These are phyloP conservation scores for Arthrobotrys musiformis DNA, from an alignment of 2,329 filamentous ascomycete species.

Conservation along the genomic window DNA sequence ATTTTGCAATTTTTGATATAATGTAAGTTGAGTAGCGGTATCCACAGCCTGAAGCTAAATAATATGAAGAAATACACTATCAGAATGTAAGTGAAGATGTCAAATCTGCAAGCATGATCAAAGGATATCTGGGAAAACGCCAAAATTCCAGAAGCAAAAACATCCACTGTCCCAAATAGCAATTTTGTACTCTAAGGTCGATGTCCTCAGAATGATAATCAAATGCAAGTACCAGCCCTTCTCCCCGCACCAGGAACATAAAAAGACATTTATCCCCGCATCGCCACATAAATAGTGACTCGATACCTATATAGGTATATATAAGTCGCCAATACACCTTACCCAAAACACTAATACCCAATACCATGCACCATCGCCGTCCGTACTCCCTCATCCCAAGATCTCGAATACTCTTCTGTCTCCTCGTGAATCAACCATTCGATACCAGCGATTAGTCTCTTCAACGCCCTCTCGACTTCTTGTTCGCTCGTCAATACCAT, in stretches of 20 bases:
- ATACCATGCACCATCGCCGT: conserved; percentile 43
- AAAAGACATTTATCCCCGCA: not conserved
- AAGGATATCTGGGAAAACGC: not conserved
- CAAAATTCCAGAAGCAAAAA: not conserved
- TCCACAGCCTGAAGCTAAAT: not conserved
- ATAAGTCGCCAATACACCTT: not conserved
- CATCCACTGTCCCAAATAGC: not conserved
- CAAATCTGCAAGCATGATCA: not conserved
- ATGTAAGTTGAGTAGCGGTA: not conserved
- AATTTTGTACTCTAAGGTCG: not conserved
- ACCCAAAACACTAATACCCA: conserved; percentile 9
- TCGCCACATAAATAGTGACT: not conserved
- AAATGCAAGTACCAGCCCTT: not conserved
- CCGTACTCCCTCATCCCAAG: conserved; percentile 31
- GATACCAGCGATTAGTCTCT: conserved; percentile 39
- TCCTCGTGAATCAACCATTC: conserved; percentile 50
- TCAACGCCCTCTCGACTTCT: conserved; percentile 48
- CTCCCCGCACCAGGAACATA: not conserved
- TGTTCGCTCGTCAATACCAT: conserved; percentile 48
- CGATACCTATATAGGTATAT: no score
- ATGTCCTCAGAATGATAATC: not conserved
- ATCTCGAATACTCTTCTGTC: conserved; percentile 39
- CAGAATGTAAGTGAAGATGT: not conserved
- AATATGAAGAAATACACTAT: not conserved
- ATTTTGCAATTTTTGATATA: not conserved